Evolutionary conservation across 257 asterid species (phyloP).

Genomic region (Lycium ferocissimum): DNA sequence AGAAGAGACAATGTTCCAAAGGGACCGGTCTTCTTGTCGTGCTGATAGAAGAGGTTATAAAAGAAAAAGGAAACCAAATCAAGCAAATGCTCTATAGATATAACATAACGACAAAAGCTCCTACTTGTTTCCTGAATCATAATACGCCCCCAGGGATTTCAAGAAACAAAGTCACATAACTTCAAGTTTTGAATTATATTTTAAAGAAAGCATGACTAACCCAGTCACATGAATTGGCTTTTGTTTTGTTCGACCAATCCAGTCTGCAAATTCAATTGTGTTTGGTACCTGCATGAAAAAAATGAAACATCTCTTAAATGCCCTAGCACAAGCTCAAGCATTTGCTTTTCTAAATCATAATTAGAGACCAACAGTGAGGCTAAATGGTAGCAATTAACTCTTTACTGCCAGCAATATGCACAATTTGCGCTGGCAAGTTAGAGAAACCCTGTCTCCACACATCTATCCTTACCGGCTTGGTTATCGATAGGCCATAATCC

Average conservation of each 20-base stretch:
- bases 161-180: constrained; percentile 28
- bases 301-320: constrained; percentile 27
- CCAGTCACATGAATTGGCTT: constrained; percentile 93
- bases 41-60: constrained; percentile 52
- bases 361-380: constrained; percentile 3
- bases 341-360: constrained; percentile 16
- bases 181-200: constrained; percentile 30
- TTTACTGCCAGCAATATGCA: constrained; percentile 26
- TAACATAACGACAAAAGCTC: not conserved
- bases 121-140: constrained; percentile 1
- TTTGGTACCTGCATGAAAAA: constrained; percentile 78
- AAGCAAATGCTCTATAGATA: constrained; percentile 5
- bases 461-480: not conserved
- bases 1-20: constrained; percentile 91
- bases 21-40: constrained; percentile 98
- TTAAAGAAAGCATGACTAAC: constrained; percentile 56
- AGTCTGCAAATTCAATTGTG: constrained; percentile 96
- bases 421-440: not conserved
- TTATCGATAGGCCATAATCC: not conserved
- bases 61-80: constrained; percentile 32
- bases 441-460: not conserved
- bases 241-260: constrained; percentile 98
- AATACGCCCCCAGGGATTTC: not conserved
- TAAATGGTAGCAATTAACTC: constrained; percentile 10
- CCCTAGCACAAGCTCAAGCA: not conserved